Evolutionary conservation across 2,329 filamentous ascomycete species (phyloP), one percentile per base, ranked within the genome.

Genomic region (Paecilomyces variotii): DNA sequence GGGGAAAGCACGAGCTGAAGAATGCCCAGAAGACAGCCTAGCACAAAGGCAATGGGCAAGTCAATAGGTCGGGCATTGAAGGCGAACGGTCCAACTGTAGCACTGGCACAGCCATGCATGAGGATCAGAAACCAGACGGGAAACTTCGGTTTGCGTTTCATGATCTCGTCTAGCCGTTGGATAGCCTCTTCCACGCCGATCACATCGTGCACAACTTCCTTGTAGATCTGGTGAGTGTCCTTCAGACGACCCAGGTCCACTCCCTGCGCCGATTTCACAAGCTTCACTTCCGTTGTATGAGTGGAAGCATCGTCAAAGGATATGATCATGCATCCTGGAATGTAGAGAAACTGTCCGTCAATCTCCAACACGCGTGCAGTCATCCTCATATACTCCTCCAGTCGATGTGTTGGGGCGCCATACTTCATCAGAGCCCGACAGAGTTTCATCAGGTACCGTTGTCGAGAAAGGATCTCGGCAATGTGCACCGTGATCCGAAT

Each of bases 281-380:
- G 67, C 57, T 78, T 78, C 35, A 80, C 74, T 60, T 80, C 78
- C 0, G 77, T 78, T 4, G 77, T 79, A 62, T 79, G 78, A 1
- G 78, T 80, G 5, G 72, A 69, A 4, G 70, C 64, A 57, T 80
- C 78, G 55, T 86, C 92, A 68, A 97, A 97, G 2, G 91, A 94
- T 70, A 96, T 88, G 58, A 97, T 89, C 93, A 97, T 97, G 68
- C 90, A 95, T 0, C 90, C 90, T 0, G 93, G 92, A 32, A 97
- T 85, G 71, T 97, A 97, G 24, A 97, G 77, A 67, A 96, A 97
- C 68, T 96, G 91, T 12, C 88, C 89, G 62, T 96, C 89, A 28
- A 96, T 93, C 73, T 93, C 90, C 50, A 97, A 82, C 1, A 95
- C 89, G 5, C 90, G 84, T 1, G 92, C 88, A 5, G 90, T 91